A percentile compares a stretch with the other conserved stretches of the same genome.
Evolutionary conservation across 805 yeast genomes (phyloP).

Genomic region (Jamesozyma rosinii): DNA sequence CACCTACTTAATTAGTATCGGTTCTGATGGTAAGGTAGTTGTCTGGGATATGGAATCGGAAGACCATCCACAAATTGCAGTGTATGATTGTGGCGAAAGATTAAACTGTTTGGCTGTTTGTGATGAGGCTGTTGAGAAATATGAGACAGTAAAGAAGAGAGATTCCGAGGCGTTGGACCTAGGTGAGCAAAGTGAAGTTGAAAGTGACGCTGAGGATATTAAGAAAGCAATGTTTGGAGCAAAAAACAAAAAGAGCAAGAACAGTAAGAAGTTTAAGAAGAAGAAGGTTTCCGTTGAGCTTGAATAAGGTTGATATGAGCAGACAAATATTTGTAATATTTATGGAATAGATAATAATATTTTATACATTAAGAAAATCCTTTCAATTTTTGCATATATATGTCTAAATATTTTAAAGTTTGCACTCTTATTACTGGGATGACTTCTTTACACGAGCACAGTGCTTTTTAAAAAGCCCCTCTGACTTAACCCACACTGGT

Average conservation of each 20-base stretch:
- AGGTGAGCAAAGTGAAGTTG: slow-evolving; percentile 64
- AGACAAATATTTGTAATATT: neutral
- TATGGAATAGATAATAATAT: neutral
- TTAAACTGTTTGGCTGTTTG: slow-evolving; percentile 75
- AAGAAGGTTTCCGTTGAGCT: slow-evolving; percentile 47
- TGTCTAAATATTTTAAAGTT: neutral
- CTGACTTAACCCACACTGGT: slow-evolving; percentile 89
- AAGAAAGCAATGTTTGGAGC: slow-evolving; percentile 47
- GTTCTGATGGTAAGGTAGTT: slow-evolving; percentile 89
- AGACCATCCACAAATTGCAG: slow-evolving; percentile 70
- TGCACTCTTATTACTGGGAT: slow-evolving; percentile 32
- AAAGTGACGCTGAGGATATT: slow-evolving; percentile 63
- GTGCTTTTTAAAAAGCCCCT: slow-evolving; percentile 72
- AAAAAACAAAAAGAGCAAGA: slow-evolving; percentile 34
- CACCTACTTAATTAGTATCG: slow-evolving; percentile 60
- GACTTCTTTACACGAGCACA: slow-evolving; percentile 57
- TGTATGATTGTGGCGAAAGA: slow-evolving; percentile 84
- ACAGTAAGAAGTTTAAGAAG: slow-evolving; percentile 34
- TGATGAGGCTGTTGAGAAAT: slow-evolving; percentile 69
- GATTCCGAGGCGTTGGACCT: slow-evolving; percentile 43
- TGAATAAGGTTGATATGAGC: slow-evolving; percentile 31
- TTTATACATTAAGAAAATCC: neutral
- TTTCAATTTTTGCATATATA: neutral
- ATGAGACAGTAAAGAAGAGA: slow-evolving; percentile 58
- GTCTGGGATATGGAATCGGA: slow-evolving; percentile 63